Base-by-base conservation (phyloP, 805 yeast genomes). In the Candida bentonensis region DNA sequence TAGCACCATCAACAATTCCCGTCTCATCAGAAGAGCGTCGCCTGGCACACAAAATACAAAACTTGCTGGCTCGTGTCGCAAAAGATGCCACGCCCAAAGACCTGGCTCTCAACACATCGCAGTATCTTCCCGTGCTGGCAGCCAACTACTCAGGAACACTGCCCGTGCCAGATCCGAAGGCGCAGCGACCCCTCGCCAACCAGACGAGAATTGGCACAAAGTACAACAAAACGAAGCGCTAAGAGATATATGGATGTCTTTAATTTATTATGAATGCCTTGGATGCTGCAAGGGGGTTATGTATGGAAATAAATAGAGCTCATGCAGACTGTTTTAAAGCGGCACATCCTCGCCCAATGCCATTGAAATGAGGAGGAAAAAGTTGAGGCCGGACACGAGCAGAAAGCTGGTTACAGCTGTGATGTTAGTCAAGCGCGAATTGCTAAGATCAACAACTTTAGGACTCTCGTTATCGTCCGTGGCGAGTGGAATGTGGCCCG, bases 141-240 rank as follows among this genome's bases (percentile, higher is more conserved):
- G 73, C 78, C 21, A 84, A 79, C 51, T 87, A 84, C 55, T 64
- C 73, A 28, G 96, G 96, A 41, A 71, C 81, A 1, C 68, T 88
- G 55, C 96, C 96, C 15, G 57, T 55, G 2, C 55, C 59, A 1
- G 59, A 58, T 15, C 50, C 51, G 1, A 51, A 48, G 34, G 51
- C 49, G 21, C 36, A 30, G 36, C 11, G 36, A 13, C 36, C 36
- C 17, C n/a, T 30, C 5, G 36, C 36, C 7, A 30, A 30, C 20
- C 36, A 30, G n/a, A 30, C 17, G 5, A 22, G 42, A 11, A 40
- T 23, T 23, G 27, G 42, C n/a, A 22, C 28, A 9, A 22, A 20
- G 27, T 20, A 40, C 28, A 40, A 40, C 21, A 40, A 40, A 22
- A 25, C 4, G 5, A 40, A 13, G 13, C 25, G 26, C 15, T 22